These are phyloP conservation scores for Saturnispora sekii DNA, from an alignment of 805 yeast genomes.

Conservation along the genomic window DNA sequence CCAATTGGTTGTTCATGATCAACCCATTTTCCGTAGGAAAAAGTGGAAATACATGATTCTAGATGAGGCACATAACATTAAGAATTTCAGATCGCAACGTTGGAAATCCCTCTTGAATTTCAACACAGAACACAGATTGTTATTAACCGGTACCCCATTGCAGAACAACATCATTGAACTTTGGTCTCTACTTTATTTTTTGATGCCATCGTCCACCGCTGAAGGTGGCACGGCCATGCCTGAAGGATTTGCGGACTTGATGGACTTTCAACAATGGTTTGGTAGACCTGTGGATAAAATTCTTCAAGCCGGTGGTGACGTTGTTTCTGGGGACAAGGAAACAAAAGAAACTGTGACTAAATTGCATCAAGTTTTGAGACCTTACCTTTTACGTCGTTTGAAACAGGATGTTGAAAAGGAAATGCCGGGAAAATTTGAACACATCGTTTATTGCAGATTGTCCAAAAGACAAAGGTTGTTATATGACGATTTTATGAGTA, in stretches of 20 bases:
- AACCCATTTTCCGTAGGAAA: slow-evolving; percentile 83
- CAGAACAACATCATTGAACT: slow-evolving; percentile 92
- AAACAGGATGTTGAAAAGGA: slow-evolving; percentile 97
- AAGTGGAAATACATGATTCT: slow-evolving; percentile 94
- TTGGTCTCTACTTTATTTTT: slow-evolving; percentile 89
- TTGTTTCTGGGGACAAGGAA: slow-evolving; percentile 51
- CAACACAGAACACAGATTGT: slow-evolving; percentile 78
- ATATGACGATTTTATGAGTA: slow-evolving; percentile 94
- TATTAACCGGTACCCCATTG: slow-evolving; percentile 93
- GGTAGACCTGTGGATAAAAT: slow-evolving; percentile 94
- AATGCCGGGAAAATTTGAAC: slow-evolving; percentile 98
- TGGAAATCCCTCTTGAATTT: slow-evolving; percentile 95
- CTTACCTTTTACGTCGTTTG: slow-evolving; percentile 81
- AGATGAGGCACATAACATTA: slow-evolving; percentile 97
- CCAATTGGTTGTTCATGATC: slow-evolving; percentile 96
- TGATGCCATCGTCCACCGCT: slow-evolving; percentile 80
- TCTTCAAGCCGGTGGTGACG: slow-evolving; percentile 57
- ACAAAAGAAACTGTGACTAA: slow-evolving; percentile 79
- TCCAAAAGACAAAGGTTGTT: slow-evolving; percentile 87
- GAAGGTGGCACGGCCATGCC: slow-evolving; percentile 56
- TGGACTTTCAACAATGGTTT: slow-evolving; percentile 97
- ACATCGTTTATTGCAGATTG: slow-evolving; percentile 81
- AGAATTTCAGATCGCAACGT: slow-evolving; percentile 89
- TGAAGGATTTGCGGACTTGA: slow-evolving; percentile 91
- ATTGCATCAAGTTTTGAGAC: slow-evolving; percentile 87